A percentile compares a stretch with the other conserved stretches of the same genome.
These are phyloP conservation scores for Plasmopara muralis DNA, from an alignment of 352 stramenopile species.

Conservation along the genomic window DNA sequence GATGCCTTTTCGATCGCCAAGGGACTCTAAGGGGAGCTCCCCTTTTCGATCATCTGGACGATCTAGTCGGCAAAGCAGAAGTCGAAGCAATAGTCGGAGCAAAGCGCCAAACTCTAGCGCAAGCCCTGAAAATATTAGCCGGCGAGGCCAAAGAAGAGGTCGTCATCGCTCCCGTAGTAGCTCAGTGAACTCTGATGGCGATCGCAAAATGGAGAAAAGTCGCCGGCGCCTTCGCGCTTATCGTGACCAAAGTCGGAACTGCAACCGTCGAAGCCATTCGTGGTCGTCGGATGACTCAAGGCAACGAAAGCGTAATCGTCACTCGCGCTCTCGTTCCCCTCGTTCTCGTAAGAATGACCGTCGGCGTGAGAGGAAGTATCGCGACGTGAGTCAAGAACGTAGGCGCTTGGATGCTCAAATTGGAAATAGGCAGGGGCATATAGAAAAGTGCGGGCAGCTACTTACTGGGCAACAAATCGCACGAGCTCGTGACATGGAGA, in stretches of 20 bases:
- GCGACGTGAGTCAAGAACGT: slow-evolving; percentile 8
- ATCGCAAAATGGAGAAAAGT: slow-evolving; percentile 9
- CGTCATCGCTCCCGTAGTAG: slow-evolving; percentile 23
- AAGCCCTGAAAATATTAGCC: slow-evolving; percentile 22
- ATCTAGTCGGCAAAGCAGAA: slow-evolving; percentile 10
- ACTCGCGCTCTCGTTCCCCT: slow-evolving; percentile 11
- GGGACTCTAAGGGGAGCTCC: slow-evolving; percentile 12
- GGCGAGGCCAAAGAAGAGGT: slow-evolving; percentile 17
- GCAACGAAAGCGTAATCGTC: slow-evolving; percentile 13
- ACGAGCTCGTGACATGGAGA: slow-evolving; percentile 54
- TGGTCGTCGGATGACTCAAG: slow-evolving; percentile 21
- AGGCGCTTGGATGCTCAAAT: slow-evolving; percentile 5
- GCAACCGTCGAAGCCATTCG: slow-evolving; percentile 18
- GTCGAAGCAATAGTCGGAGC: slow-evolving; percentile 27
- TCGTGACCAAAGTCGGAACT: slow-evolving; percentile 24
- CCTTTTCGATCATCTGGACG: slow-evolving; percentile 20
- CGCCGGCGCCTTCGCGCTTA: slow-evolving; percentile 1
- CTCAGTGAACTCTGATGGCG: slow-evolving; percentile 15
- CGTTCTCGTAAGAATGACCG: slow-evolving; percentile 9
- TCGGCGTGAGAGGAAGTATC: not conserved
- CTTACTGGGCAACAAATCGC: slow-evolving; percentile 72
- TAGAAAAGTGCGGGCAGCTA: slow-evolving; percentile 22
- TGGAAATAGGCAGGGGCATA: not conserved
- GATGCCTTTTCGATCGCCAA: slow-evolving; percentile 11
- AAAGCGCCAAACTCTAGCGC: slow-evolving; percentile 23